Base-by-base conservation (phyloP, 2,329 filamentous ascomycete genomes). In the Chaetomium sp. region DNA sequence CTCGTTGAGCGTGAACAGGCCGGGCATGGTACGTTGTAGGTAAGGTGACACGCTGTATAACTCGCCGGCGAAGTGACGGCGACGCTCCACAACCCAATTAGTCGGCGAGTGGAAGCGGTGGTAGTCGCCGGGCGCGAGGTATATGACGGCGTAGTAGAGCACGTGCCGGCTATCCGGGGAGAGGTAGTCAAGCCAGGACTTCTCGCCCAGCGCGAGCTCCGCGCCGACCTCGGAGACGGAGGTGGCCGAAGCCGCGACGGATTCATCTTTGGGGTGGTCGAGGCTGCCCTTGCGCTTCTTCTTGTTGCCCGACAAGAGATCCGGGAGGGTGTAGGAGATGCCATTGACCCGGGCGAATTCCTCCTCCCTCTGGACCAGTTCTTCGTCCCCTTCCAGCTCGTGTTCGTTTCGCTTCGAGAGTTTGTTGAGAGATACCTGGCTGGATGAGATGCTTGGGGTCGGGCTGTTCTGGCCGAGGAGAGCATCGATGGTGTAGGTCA, bases 51-150 rank as follows among this genome's bases (percentile, higher is more conserved):
- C 95, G 61, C 90, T 94, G 82, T 91, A 99, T 9, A 99, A 84
- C 78, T 99, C 96, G 64, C 95, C 95, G 0, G 95, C 93, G 75
- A 99, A 99, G 80, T 99, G 95, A n/a, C 95, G 91, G 51, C 96
- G 88, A 69, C 89, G 89, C 78, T 97, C 91, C 38, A 95, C 95
- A 19, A 99, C 93, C 95, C 95, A 99, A 71, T 92, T 90, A 1
- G 92, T 89, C 0, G 95, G 95, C 1, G 92, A 96, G 80, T 99
- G 96, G 82, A 98, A 99, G 69, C 94, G 91, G 80, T 99, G 95
- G 80, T 99, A 99, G 80, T 99, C 96, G 57, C 95, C 95, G 0
- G 95, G 95, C 0, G 96, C 95, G 51, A 99, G 87, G 79, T 99
- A 99, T 74, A 99, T 88, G 68, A 99, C 96, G 67, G 84, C 91